These are phyloP conservation scores for Dothideomycetidae sp. DNA, from an alignment of 2,329 filamentous ascomycete genomes.

Conservation along the genomic window DNA sequence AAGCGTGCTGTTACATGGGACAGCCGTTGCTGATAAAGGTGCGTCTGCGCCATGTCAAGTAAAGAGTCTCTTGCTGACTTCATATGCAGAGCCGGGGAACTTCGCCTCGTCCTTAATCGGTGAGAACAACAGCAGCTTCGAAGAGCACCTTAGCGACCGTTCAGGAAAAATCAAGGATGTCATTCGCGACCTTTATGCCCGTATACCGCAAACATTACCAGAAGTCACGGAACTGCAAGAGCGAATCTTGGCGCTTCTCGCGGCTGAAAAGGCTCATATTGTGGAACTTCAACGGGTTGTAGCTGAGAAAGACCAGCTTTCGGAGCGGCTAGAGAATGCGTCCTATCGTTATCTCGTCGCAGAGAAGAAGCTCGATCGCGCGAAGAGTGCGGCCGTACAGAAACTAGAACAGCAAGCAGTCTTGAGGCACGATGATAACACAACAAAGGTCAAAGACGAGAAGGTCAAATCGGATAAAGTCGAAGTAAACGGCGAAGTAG, in stretches of 20 bases:
- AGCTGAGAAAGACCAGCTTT: slow-evolving; percentile 69
- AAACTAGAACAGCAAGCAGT: slow-evolving; percentile 85
- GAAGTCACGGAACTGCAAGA: slow-evolving; percentile 60
- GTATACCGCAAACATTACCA: slow-evolving; percentile 39
- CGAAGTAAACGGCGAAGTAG: slow-evolving; percentile 37
- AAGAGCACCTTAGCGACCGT: slow-evolving; percentile 64
- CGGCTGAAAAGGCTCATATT: slow-evolving; percentile 67
- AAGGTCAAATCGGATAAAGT: slow-evolving; percentile 36
- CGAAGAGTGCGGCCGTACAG: slow-evolving; percentile 76
- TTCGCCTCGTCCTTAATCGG: slow-evolving; percentile 42
- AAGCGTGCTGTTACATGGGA: slow-evolving; percentile 24
- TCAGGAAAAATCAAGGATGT: slow-evolving; percentile 62
- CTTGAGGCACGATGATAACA: slow-evolving; percentile 43
- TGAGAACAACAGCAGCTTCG: slow-evolving; percentile 47
- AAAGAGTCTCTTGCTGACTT: background rate
- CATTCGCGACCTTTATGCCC: slow-evolving; percentile 52
- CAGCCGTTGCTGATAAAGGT: slow-evolving; percentile 2
- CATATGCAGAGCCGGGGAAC: slow-evolving; percentile 20
- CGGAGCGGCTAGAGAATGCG: slow-evolving; percentile 74
- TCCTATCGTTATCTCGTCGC: slow-evolving; percentile 88
- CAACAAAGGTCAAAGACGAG: slow-evolving; percentile 16
- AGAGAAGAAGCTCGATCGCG: slow-evolving; percentile 83
- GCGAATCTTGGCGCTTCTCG: slow-evolving; percentile 60
- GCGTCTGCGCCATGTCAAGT: background rate
- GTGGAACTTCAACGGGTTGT: slow-evolving; percentile 61